Evolutionary conservation across 805 yeast genomes (phyloP), one percentile per base, ranked within the genome.

Genomic region (Nakazawaea siamensis): DNA sequence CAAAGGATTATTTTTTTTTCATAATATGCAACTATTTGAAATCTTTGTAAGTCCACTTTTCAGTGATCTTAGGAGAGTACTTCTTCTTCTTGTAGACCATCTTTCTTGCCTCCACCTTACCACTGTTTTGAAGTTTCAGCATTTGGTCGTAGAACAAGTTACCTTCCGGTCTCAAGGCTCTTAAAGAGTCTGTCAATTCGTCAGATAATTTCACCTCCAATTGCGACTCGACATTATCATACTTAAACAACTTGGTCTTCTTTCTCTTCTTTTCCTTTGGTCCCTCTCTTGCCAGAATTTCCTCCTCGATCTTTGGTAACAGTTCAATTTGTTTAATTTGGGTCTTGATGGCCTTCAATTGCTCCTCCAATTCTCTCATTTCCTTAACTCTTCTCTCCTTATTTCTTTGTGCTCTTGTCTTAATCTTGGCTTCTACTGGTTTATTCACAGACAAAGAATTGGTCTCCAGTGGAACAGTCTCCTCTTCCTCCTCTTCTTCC

Each of bases 31-130:
- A 10, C 13, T 64, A 80, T 60, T 80, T 79, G 52, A 83, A 84
- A 60, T 90, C 94, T 63, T 90, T 90, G 62, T 82, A 84, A 23
- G 88, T 72, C 94, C 94, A 86, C 61, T 88, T 90, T 57, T 90
- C 96, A 20, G 94, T 82, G 42, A 81, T 60, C 66, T 81, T 85
- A 40, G 70, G 80, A 46, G 76, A 68, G 51, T 79, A 80, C 54
- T 73, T 79, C 52, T 80, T 73, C 55, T 65, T 73, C 55, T 73
- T 75, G 45, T 66, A 68, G 39, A 73, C 76, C 10, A 80, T 84
- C 24, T 78, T 70, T 60, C 97, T 75, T 5, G 95, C 67, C 58
- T 90, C 98, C 37, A 92, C 68, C 51, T 80, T 73, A 46, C 98
- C 98, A 20, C 79, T 67, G 42, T 84, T 74, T 62, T 92, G 97